Base-by-base conservation (phyloP, 192 early-diverging fungal species). In the Coemansia sp. region DNA sequence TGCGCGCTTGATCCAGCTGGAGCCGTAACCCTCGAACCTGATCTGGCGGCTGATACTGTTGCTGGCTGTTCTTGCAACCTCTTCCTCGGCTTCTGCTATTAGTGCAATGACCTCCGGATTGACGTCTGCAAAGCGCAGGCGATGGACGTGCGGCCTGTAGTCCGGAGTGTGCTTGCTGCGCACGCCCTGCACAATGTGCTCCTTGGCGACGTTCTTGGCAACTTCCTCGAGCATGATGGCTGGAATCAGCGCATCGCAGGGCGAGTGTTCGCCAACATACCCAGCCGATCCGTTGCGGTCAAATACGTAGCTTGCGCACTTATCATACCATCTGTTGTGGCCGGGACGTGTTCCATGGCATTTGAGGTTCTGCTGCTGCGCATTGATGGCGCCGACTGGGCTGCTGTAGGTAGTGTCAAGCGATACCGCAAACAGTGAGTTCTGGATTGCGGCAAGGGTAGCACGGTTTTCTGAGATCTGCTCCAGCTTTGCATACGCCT, bases 271-370 rank as follows among this genome's bases (percentile, higher is more conserved):
- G 21, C 90, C 90, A 43, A 86, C 57, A 30, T 87, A 77, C 2
- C 76, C 83, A 18, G 81, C 84, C 13, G 85, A 72, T 48, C 93
- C 95, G 71, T 92, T 92, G 61, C 87, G 86, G 53, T 90, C 89
- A 52, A 94, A 77, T 29, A 86, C 71, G 30, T 93, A 60, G 16
- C 78, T 87, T n/a, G 92, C 56, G 7, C 82, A 83, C 73, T 94
- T 96, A 77, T 96, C 94, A 65, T 90, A 93, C 94, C 94, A 96
- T 4, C 94, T 84, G 68, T 96, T 96, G 74, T 86, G 88, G 4
- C 91, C 93, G 18, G 69, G 65, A 0, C 42, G 64, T 9, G 66
- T 71, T 13, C 69, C 69, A 23, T 77, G 75, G 60, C 66, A 65
- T 63, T 77, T 77, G 20, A 57, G 23, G 30, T 26, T 52, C 43